phyloP scores from a whole-genome alignment of 768 basidiomycete genomes.

The Trametes coccinea region DNA sequence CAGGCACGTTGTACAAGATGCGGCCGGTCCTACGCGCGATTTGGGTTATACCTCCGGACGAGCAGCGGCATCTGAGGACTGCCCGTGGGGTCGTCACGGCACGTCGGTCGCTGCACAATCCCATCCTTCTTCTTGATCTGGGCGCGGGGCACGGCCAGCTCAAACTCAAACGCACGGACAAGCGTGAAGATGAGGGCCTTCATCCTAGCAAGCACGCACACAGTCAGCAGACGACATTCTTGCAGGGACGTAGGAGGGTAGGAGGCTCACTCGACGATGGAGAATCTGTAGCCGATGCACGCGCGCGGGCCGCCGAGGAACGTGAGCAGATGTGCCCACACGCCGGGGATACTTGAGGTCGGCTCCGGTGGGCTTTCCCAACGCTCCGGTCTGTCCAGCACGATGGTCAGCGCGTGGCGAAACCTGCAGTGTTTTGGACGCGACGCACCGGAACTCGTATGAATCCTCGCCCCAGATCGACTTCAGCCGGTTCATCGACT shows the following conservation, averaged over 20 bases:
- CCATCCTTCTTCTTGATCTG: constrained; percentile 23
- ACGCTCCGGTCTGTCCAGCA: constrained; percentile 50
- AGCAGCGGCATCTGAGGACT: constrained; percentile 28
- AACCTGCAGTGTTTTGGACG: too few relatives aligned
- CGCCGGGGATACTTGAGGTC: constrained; percentile 51
- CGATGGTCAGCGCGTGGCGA: too few relatives aligned
- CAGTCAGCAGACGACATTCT: too few relatives aligned
- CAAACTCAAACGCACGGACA: constrained; percentile 34
- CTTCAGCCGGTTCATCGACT: constrained; percentile 50
- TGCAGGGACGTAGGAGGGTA: background rate
- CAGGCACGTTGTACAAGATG: background rate
- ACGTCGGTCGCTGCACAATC: constrained; percentile 24
- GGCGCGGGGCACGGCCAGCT: constrained; percentile 29
- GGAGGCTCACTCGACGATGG: constrained; percentile 53
- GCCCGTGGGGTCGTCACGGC: too few relatives aligned
- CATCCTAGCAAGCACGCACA: constrained; percentile 23
- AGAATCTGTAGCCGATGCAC: constrained; percentile 69
- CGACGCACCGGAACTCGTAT: constrained; percentile 49
- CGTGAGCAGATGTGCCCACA: constrained; percentile 59
- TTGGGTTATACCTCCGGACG: constrained; percentile 17
- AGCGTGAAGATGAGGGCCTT: constrained; percentile 37
- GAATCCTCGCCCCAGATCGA: constrained; percentile 66
- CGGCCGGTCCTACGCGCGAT: background rate
- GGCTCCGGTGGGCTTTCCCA: constrained; percentile 52
- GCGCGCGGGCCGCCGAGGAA: constrained; percentile 69